Conservation (phyloP, 1,284 basidiomycete species). For the Xerocomus minutiporus region DNA sequence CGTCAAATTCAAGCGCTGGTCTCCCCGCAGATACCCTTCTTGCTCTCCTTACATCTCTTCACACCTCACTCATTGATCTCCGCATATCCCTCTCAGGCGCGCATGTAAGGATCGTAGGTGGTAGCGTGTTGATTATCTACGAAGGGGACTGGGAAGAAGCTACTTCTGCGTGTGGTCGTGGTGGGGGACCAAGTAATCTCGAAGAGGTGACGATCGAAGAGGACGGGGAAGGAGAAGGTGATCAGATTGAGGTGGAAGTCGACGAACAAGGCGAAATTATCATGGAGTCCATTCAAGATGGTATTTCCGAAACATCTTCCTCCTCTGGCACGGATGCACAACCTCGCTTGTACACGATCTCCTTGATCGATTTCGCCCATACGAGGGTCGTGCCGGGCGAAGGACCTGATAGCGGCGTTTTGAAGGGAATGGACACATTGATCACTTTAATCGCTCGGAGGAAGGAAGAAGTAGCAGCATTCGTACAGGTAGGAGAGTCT, state of each 20-base stretch:
- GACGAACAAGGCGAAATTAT: conserved; percentile 39
- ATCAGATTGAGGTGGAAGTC: conserved; percentile 31
- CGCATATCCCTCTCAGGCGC: conserved; percentile 47
- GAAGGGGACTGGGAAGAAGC: conserved; percentile 62
- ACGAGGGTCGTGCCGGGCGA: conserved; percentile 64
- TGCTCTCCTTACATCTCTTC: conserved; percentile 57
- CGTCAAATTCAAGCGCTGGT: conserved; percentile 30
- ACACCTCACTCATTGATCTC: conserved; percentile 56
- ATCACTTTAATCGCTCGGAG: conserved; percentile 20
- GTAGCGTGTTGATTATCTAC: conserved; percentile 79
- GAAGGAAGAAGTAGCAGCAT: conserved; percentile 13
- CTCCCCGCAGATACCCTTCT: conserved; percentile 56
- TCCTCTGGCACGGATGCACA: conserved; percentile 31
- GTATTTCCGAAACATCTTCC: conserved; percentile 30
- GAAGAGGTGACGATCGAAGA: conserved; percentile 21
- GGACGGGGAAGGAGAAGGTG: conserved; percentile 31
- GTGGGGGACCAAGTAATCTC: conserved; percentile 37
- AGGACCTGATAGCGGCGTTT: conserved; percentile 62
- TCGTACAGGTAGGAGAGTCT: neutral
- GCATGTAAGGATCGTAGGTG: conserved; percentile 80
- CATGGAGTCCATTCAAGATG: conserved; percentile 36
- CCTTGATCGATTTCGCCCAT: conserved; percentile 94
- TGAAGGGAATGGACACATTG: conserved; percentile 27
- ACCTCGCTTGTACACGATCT: conserved; percentile 60
- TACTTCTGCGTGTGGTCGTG: conserved; percentile 40